phyloP scores from a whole-genome alignment of 192 early-diverging fungal genomes.

The Entomortierella chlamydospora region DNA sequence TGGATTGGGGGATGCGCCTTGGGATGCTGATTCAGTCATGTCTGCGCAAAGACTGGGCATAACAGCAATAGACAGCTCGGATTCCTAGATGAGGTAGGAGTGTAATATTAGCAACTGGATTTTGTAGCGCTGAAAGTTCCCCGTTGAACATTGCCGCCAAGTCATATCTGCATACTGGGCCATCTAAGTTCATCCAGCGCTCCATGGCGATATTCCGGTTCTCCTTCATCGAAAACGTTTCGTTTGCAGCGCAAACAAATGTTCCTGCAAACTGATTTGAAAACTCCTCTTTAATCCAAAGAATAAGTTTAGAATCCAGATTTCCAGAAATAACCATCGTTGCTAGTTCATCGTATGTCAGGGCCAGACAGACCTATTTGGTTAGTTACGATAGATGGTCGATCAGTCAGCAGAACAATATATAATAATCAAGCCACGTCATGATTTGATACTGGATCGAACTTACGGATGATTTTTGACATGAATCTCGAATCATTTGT shows the following conservation, averaged over 20 bases:
- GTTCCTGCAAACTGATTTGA: slow-evolving; percentile 68
- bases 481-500: slow-evolving; percentile 63
- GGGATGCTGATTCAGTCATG: slow-evolving; percentile 10
- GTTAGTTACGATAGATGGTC: slow-evolving; percentile 10
- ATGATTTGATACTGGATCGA: too few species aligned
- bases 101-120: too few species aligned
- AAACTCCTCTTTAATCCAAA: slow-evolving; percentile 77
- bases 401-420: too few species aligned
- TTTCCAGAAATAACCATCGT: slow-evolving; percentile 65
- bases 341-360: slow-evolving; percentile 81
- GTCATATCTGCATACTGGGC: slow-evolving; percentile 34
- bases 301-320: slow-evolving; percentile 66
- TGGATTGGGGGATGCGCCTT: slow-evolving; percentile 15
- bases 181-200: slow-evolving; percentile 62
- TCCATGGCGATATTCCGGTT: slow-evolving; percentile 41
- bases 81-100: slow-evolving; percentile 51
- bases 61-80: slow-evolving; percentile 42
- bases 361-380: slow-evolving; percentile 73
- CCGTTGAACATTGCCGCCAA: too few species aligned
- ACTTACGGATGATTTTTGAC: slow-evolving; percentile 57
- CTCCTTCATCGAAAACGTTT: slow-evolving; percentile 21
- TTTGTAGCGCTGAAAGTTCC: too few species aligned
- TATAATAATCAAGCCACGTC: too few species aligned
- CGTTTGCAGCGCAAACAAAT: slow-evolving; percentile 62
- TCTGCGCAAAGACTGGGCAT: slow-evolving; percentile 56